Evolutionary conservation across 352 stramenopile genomes (phyloP).

Genomic region (Elongisporangium undulatum): DNA sequence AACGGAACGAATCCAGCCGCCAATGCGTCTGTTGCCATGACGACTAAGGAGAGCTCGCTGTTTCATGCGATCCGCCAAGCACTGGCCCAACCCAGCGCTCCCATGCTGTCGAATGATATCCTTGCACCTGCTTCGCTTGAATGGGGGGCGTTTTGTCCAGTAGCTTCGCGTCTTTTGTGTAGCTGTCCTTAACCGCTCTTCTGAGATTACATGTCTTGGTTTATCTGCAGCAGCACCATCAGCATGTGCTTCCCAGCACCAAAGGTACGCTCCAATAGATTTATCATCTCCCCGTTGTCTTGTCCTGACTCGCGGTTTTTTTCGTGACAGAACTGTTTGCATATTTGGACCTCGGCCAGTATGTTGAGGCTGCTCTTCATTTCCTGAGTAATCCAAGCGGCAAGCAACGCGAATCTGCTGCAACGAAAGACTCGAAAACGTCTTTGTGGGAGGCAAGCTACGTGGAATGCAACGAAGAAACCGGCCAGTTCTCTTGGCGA

Average conservation of each 20-base stretch:
- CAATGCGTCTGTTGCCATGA: not conserved
- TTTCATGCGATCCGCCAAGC: not conserved
- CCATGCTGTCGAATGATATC: not conserved
- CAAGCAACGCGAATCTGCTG: not conserved
- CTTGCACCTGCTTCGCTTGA: not conserved
- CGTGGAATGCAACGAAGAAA: conserved; percentile 1
- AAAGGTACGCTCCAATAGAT: not conserved
- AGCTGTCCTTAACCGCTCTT: not conserved
- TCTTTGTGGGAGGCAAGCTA: not conserved
- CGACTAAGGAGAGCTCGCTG: not conserved
- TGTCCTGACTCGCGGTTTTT: no score
- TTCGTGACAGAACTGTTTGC: not conserved
- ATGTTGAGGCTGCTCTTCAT: not conserved
- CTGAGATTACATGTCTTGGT: not conserved
- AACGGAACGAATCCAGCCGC: not conserved
- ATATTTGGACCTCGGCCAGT: not conserved
- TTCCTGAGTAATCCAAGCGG: not conserved
- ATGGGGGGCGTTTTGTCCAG: not conserved
- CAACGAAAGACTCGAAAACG: not conserved
- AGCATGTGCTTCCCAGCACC: not conserved
- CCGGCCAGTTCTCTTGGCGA: conserved; percentile 1
- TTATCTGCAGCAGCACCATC: not conserved
- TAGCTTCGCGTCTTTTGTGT: not conserved
- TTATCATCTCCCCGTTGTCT: no score
- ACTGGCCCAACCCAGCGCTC: not conserved